Conservation (phyloP, 2,329 filamentous ascomycete species). For the Scedosporium boydii region DNA sequence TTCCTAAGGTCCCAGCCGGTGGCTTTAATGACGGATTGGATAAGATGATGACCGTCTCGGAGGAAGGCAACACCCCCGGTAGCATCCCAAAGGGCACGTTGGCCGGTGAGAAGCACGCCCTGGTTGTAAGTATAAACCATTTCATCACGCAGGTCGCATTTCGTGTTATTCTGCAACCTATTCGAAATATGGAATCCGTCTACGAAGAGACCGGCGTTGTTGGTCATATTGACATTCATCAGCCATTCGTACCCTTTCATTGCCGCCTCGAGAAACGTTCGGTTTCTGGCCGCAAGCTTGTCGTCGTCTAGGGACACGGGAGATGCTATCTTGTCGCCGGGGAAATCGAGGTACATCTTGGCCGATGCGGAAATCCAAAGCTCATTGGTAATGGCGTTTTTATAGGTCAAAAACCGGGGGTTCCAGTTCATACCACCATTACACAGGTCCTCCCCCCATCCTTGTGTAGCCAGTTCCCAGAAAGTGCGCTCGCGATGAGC, state of each 20-base stretch:
- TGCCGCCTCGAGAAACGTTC: slow-evolving; percentile 60
- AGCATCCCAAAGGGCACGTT: slow-evolving; percentile 69
- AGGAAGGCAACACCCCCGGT: slow-evolving; percentile 66
- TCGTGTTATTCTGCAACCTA: slow-evolving; percentile 29
- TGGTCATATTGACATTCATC: slow-evolving; percentile 68
- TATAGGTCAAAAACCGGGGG: slow-evolving; percentile 70
- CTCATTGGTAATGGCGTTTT: slow-evolving; percentile 94
- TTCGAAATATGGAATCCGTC: slow-evolving; percentile 75
- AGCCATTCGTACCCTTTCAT: slow-evolving; percentile 77
- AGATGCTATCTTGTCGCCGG: slow-evolving; percentile 64
- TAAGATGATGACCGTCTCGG: slow-evolving; percentile 67
- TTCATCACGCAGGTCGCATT: slow-evolving; percentile 72
- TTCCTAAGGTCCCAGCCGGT: slow-evolving; percentile 60
- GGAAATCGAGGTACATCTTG: slow-evolving; percentile 83
- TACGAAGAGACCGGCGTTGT: slow-evolving; percentile 62
- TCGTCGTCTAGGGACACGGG: slow-evolving; percentile 41
- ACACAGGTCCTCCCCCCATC: slow-evolving; percentile 77
- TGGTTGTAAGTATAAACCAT: slow-evolving; percentile 97
- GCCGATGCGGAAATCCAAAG: slow-evolving; percentile 78
- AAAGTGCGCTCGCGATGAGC: slow-evolving; percentile 77
- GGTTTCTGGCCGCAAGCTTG: slow-evolving; percentile 34
- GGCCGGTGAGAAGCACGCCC: slow-evolving; percentile 75
- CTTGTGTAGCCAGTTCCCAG: slow-evolving; percentile 67
- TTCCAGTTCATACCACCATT: slow-evolving; percentile 89
- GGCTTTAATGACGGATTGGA: slow-evolving; percentile 63